Percentiles rank a stretch among this genome's conserved stretches.
phyloP scores from a whole-genome alignment of 192 early-diverging fungal species.

The Podila epigama region DNA sequence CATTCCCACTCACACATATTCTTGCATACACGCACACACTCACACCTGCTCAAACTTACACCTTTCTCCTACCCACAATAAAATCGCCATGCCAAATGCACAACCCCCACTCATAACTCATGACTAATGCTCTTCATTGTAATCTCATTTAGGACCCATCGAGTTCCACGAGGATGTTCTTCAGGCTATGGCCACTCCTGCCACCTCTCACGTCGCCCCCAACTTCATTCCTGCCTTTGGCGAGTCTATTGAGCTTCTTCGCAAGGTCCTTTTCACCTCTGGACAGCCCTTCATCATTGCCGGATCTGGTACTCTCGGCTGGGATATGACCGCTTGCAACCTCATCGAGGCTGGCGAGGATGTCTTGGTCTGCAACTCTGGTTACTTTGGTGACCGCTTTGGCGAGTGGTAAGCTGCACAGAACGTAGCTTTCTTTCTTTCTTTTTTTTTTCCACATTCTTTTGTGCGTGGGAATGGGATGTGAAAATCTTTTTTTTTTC shows the following conservation, averaged over 20 bases:
- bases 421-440: background rate
- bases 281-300: slow-evolving; percentile 95
- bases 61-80: background rate
- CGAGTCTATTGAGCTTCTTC: slow-evolving; percentile 82
- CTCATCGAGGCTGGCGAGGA: slow-evolving; percentile 88
- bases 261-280: slow-evolving; percentile 80
- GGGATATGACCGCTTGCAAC: slow-evolving; percentile 96
- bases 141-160: slow-evolving; percentile 82
- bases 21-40: background rate
- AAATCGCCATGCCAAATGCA: background rate
- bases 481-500: background rate
- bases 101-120: background rate
- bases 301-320: slow-evolving; percentile 96
- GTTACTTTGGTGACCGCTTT: slow-evolving; percentile 97
- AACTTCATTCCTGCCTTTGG: slow-evolving; percentile 89
- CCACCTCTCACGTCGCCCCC: slow-evolving; percentile 93
- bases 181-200: slow-evolving; percentile 83
- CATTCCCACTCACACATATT: background rate
- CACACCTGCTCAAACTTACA: background rate
- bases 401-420: slow-evolving; percentile 89
- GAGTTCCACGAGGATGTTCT: slow-evolving; percentile 93
- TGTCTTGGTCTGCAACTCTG: slow-evolving; percentile 89
- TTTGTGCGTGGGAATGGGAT: no score
- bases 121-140: background rate
- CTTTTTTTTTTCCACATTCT: no score